Percentiles rank a stretch among this genome's conserved stretches.
These are phyloP conservation scores for Fusarium sp. DNA, from an alignment of 2,329 filamentous ascomycete genomes.

Conservation along the genomic window DNA sequence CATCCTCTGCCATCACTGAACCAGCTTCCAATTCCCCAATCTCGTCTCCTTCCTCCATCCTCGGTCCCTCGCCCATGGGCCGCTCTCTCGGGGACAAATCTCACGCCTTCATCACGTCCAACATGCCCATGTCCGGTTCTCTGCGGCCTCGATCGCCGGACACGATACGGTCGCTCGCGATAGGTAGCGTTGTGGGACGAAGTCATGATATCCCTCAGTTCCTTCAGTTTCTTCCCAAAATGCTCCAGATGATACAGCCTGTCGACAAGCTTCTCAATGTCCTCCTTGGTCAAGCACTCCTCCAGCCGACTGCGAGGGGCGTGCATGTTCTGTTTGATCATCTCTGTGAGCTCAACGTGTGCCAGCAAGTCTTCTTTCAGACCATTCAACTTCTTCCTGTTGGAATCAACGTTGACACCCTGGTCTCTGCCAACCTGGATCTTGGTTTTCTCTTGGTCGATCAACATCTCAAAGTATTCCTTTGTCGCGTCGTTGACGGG, in stretches of 20 bases:
- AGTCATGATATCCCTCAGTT: slow-evolving; percentile 2
- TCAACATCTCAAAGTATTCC: slow-evolving; percentile 14
- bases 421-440: slow-evolving; percentile 4
- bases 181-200: neutral
- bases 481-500: slow-evolving; percentile 17
- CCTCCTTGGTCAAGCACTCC: slow-evolving; percentile 4
- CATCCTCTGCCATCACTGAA: rapidly evolving
- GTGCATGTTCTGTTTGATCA: slow-evolving; percentile 19
- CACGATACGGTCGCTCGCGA: neutral
- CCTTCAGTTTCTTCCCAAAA: slow-evolving; percentile 16
- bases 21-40: neutral
- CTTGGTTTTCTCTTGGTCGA: slow-evolving; percentile 2
- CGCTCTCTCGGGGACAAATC: neutral
- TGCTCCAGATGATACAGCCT: slow-evolving; percentile 25
- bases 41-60: neutral
- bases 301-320: neutral
- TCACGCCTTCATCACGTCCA: neutral
- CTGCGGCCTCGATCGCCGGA: neutral
- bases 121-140: neutral
- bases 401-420: neutral
- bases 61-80: neutral
- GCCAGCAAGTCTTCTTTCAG: slow-evolving; percentile 12
- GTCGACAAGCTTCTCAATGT: slow-evolving; percentile 1
- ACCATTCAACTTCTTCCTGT: slow-evolving; percentile 6
- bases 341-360: slow-evolving; percentile 23